Conservation (phyloP, 768 basidiomycete genomes). For the Lactarius tabidus region DNA sequence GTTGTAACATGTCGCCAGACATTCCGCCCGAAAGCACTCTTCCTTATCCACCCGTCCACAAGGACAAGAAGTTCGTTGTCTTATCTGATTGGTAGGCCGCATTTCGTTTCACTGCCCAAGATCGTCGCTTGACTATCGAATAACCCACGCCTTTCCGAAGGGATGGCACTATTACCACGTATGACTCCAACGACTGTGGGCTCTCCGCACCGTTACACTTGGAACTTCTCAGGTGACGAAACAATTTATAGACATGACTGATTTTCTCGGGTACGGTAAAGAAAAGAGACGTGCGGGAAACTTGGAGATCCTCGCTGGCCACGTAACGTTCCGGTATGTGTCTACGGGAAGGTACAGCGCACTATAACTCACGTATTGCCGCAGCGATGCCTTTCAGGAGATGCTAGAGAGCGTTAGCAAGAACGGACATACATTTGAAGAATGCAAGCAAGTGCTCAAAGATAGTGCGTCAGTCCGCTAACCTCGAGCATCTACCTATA, state of each 20-base stretch:
- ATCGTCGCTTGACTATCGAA: not conserved
- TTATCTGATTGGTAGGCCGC: conserved; percentile 82
- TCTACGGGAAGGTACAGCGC: not conserved
- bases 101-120: not conserved
- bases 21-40: conserved; percentile 59
- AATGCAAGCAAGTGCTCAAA: conserved; percentile 72
- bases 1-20: conserved; percentile 16
- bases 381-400: conserved; percentile 79
- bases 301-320: conserved; percentile 62
- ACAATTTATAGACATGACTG: conserved; percentile 66
- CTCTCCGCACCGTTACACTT: conserved; percentile 3
- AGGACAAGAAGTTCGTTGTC: conserved; percentile 78
- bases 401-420: conserved; percentile 79
- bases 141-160: conserved; percentile 35
- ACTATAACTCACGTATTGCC: not conserved
- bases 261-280: conserved; percentile 82
- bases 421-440: conserved; percentile 78
- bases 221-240: not conserved
- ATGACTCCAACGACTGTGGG: conserved; percentile 91
- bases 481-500: not conserved
- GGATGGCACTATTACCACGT: conserved; percentile 92
- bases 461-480: conserved; percentile 49
- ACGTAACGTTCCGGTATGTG: conserved; percentile 61
- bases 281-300: conserved; percentile 72
- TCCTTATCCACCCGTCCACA: conserved; percentile 76